Base-by-base conservation (phyloP, 1,284 basidiomycete genomes). In the Anthracocystis walkeri region DNA sequence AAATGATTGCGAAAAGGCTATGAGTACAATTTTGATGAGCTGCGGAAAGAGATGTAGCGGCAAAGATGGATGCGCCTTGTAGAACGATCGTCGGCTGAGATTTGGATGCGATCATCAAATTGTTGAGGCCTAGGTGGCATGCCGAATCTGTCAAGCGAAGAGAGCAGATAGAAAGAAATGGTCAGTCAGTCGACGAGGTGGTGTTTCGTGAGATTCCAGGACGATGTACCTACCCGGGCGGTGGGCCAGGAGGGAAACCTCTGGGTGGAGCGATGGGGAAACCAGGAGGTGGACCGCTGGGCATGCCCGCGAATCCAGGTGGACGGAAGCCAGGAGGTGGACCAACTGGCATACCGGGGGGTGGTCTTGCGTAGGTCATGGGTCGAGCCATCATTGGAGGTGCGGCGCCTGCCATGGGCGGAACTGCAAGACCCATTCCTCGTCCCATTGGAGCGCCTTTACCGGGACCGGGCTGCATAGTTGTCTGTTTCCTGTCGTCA, bases 391-490 rank as follows among this genome's bases (percentile, higher is more conserved):
- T 62, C 73, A 76, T 63, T 61, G 57, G 85, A 92, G 93, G 91
- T 31, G 82, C 65, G 16, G 60, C 66, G 33, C 71, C 81, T 11
- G 64, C 72, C 53, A 71, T 63, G 25, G 93, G 93, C 74, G 93
- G 94, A 89, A 95, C 91, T 6, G 69, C 74, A 89, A 95, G 92
- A 64, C 95, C 95, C 90, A 98, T 97, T 56, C 97, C 96, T 82
- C 96, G 92, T 75, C 97, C 96, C 64, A 96, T 95, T 82, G 95
- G 93, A 87, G 94, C 91, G 79, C 95, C 97, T 69, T 92, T 90
- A 74, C 97, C 97, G 82, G 95, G 94, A 58, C 96, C 97, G 66
- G 90, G 89, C 75, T 92, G 91, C 74, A 95, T 94, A 81, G 90
- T 91, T 87, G 93, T 92, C 86, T 95, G 95, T 82, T 93, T 92